These are phyloP conservation scores for Moricandia arvensis DNA, from an alignment of 345 rosid species.

Conservation along the genomic window DNA sequence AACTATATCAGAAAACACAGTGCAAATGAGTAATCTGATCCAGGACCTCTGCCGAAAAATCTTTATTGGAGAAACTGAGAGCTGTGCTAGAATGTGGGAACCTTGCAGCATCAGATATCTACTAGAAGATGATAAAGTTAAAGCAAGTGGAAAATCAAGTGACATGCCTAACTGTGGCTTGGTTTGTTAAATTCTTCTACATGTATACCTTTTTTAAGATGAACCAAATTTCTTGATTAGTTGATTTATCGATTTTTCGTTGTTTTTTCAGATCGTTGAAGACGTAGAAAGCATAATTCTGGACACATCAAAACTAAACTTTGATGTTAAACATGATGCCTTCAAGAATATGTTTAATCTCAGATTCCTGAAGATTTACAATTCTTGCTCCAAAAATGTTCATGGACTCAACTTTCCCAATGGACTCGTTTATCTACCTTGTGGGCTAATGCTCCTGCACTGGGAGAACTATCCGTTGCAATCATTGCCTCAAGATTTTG, in stretches of 20 bases:
- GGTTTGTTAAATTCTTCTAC: background rate
- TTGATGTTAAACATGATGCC: background rate
- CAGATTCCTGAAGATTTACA: constrained; percentile 18
- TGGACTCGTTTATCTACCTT: constrained; percentile 20
- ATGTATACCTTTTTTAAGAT: background rate
- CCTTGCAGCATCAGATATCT: constrained; percentile 1
- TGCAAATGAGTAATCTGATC: constrained; percentile 23
- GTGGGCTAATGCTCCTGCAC: constrained; percentile 23
- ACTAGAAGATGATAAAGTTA: constrained; percentile 12
- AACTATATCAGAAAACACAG: background rate
- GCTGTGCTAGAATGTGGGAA: constrained; percentile 25
- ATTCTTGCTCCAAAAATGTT: background rate
- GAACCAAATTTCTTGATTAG: no score
- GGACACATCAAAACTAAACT: background rate
- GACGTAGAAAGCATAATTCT: constrained; percentile 25
- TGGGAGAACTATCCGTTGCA: constrained; percentile 32
- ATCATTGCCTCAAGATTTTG: constrained; percentile 7
- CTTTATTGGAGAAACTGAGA: background rate
- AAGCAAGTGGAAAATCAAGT: background rate
- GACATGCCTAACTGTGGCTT: background rate
- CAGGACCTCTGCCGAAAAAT: constrained; percentile 34
- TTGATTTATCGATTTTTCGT: background rate
- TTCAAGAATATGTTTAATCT: constrained; percentile 27
- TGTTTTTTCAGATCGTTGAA: constrained; percentile 26
- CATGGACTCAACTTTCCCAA: background rate